Evolutionary conservation across 768 basidiomycete species (phyloP).

Genomic region (Mycena galericulata): DNA sequence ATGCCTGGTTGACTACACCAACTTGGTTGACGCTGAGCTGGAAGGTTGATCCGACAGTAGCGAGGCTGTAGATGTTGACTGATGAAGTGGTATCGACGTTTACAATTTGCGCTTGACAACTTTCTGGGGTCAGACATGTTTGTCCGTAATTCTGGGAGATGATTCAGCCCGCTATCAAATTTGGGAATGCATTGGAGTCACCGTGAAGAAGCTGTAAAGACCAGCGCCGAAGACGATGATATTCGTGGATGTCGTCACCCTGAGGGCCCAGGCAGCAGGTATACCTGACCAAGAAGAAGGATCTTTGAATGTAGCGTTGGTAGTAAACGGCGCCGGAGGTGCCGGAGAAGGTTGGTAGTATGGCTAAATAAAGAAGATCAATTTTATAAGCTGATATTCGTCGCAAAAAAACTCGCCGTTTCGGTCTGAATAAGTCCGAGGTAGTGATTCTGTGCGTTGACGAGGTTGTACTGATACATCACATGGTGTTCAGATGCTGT

Average conservation of each 20-base stretch:
- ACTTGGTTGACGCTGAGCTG: slow-evolving; percentile 61
- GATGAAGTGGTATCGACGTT: slow-evolving; percentile 64
- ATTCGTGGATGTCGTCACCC: slow-evolving; percentile 62
- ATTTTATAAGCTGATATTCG: neutral
- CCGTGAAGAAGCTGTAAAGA: slow-evolving; percentile 75
- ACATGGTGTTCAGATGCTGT: slow-evolving; percentile 73
- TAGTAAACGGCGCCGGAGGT: slow-evolving; percentile 67
- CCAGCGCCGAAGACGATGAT: slow-evolving; percentile 79
- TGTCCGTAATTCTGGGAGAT: slow-evolving; percentile 57
- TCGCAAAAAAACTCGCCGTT: slow-evolving; percentile 56
- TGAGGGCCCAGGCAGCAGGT: slow-evolving; percentile 68
- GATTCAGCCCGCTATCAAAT: neutral
- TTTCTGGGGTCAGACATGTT: slow-evolving; percentile 55
- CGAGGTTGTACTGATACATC: slow-evolving; percentile 77
- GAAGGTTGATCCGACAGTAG: slow-evolving; percentile 66
- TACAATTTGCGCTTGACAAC: slow-evolving; percentile 70
- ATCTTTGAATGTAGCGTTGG: slow-evolving; percentile 62
- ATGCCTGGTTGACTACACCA: slow-evolving; percentile 61
- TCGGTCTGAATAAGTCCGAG: slow-evolving; percentile 83
- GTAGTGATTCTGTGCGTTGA: slow-evolving; percentile 73
- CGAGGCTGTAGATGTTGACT: slow-evolving; percentile 66
- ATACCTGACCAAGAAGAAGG: slow-evolving; percentile 57
- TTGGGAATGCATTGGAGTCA: neutral
- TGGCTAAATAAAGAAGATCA: slow-evolving; percentile 63
- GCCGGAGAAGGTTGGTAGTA: slow-evolving; percentile 77